Evolutionary conservation across 176 grass and related monocot genomes (phyloP), one percentile per base, ranked within the genome.

Genomic region (Aegilops umbellulata): DNA sequence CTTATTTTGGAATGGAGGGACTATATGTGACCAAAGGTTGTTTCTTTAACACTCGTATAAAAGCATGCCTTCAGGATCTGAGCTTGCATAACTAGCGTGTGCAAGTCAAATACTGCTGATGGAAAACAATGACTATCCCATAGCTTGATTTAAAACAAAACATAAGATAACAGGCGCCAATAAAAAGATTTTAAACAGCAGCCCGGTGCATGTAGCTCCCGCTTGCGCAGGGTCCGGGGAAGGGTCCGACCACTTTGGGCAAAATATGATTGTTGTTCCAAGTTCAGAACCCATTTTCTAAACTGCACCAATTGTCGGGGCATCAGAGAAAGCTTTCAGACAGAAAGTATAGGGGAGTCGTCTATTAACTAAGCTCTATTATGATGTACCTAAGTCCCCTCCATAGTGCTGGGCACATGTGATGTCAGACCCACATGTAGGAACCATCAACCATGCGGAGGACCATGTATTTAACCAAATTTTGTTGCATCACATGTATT

Each of bases 311-410:
- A 47, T 84, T 84, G 36, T 36, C 22, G 65, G 14, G 77, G 14
- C 38, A 25, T 23, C 51, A 70, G 20, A 70, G 41, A 88, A 84
- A 51, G 6, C 30, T 80, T 84, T 80, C 51, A 62, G 14, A 86
- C n/a, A 65, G 44, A 78, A 88, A 36, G n/a, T 27, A 39, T 69
- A 78, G 34, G 76, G 8, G 20, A 36, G 61, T 14, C 22, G 60
- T 25, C 60, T 24, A 76, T 76, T 38, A 81, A 60, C 12, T 47
- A 60, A 85, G 9, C 4, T 84, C 74, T 68, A 82, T 51, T 84
- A 32, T 74, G n/a, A n/a, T n/a, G n/a, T n/a, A n/a, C n/a, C n/a
- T n/a, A n/a, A n/a, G 19, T 22, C 69, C 26, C 19, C 27, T 81
- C 60, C 35, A 23, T 58, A 57, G 6, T 31, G 32, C 57, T 67